Evolutionary conservation across 2,329 filamentous ascomycete genomes (phyloP), one percentile per base, ranked within the genome.

Genomic region (Arachnomyces sp.): DNA sequence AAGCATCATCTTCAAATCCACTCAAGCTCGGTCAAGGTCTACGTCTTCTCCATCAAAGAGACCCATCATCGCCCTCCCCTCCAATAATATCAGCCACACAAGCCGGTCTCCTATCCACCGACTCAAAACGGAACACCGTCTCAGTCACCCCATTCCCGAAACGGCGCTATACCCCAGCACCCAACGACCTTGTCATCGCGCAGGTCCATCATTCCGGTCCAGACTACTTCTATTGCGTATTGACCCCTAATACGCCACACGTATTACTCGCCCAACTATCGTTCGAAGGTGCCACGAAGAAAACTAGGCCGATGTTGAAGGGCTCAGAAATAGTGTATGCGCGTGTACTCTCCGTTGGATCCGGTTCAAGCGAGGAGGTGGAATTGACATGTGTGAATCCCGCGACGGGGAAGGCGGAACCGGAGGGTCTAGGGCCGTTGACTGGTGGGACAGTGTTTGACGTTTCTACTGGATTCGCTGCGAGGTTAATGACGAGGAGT

Each of bases 281-380:
- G n/a, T 98, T 98, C 60, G 90, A 96, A 64, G 80, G 81, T 47
- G 92, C 88, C 13, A 87, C 83, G 33, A 92, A 89, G 63, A 96
- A 96, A 67, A 94, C 86, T 2, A 76, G 89, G 1, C 92, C 92
- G 0, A 74, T 85, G 48, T 75, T 96, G 32, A 69, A 73, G 18
- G 57, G 77, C 11, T 87, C 87, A 29, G 79, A 86, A 38, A 68
- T 95, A 18, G 86, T 96, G 28, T 96, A 96, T 66, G 90, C 89
- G 29, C 83, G 90, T 46, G 79, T 98, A 32, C 71, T 76, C 18
- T 76, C 82, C 31, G 82, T 84, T 13, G 82, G 86, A 54, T 79
- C 87, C 17, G 82, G 86, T 56, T 81, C 82, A 48, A 83, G 89
- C 61, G 86, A 89, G 67, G 87, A 95, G 56, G 76, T 87, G 1